phyloP scores from a whole-genome alignment of 2,329 filamentous ascomycete genomes.

The Aaosphaeria pasadenensis region DNA sequence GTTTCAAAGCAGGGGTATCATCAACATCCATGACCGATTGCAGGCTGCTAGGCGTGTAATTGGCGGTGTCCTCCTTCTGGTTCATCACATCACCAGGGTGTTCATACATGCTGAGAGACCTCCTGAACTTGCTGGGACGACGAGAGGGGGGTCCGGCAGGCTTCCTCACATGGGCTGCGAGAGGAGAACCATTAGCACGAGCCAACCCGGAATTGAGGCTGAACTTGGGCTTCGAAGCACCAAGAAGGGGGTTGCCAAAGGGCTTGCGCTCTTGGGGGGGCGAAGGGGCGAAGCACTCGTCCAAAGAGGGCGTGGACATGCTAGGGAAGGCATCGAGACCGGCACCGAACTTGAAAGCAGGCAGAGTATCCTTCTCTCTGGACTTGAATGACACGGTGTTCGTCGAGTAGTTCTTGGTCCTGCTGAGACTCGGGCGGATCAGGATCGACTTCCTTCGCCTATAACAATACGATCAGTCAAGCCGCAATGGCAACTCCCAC shows the following conservation, averaged over 20 bases:
- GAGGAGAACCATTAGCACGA: constrained; percentile 72
- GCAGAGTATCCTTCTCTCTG: constrained; percentile 61
- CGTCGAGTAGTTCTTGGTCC: constrained; percentile 72
- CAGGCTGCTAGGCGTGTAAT: constrained; percentile 56
- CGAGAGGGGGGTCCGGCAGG: constrained; percentile 62
- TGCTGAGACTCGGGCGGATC: constrained; percentile 66
- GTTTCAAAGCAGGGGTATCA: constrained; percentile 66
- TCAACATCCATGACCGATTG: constrained; percentile 83
- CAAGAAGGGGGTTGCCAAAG: constrained; percentile 51
- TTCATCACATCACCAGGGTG: constrained; percentile 84
- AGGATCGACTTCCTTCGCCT: constrained; percentile 50
- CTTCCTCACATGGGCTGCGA: constrained; percentile 64
- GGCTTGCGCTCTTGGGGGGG: constrained; percentile 68
- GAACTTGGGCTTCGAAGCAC: constrained; percentile 63
- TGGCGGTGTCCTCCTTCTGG: constrained; percentile 60
- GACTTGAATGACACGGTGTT: constrained; percentile 61
- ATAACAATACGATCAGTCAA: not conserved
- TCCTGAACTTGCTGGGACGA: constrained; percentile 72
- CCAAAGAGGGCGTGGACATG: constrained; percentile 65
- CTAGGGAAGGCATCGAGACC: constrained; percentile 50
- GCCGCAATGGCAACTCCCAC: not conserved
- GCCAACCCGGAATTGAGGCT: constrained; percentile 58
- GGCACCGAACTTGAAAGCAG: constrained; percentile 73
- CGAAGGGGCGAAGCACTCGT: constrained; percentile 78
- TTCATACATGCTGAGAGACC: constrained; percentile 98